These are phyloP conservation scores for Aspergillus amoenus DNA, from an alignment of 2,329 filamentous ascomycete genomes.

Conservation along the genomic window DNA sequence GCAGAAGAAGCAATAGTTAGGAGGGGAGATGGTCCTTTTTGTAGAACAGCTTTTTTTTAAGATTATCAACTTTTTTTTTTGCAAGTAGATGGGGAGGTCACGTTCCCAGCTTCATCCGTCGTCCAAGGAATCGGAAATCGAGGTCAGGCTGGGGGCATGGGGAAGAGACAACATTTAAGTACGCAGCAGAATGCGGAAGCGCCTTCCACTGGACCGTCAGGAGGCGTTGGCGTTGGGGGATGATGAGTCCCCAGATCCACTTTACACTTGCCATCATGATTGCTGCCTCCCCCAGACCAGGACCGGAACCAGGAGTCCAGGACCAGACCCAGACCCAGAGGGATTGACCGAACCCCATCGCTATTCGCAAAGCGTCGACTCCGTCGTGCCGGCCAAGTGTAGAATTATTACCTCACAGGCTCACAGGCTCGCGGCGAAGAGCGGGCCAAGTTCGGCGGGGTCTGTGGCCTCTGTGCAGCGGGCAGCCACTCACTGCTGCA, in stretches of 20 bases:
- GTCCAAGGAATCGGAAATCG: slow-evolving; percentile 23
- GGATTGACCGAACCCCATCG: background rate
- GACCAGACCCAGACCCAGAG: background rate
- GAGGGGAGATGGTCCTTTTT: slow-evolving; percentile 26
- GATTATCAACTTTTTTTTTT: slow-evolving; percentile 12
- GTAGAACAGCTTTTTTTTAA: slow-evolving; percentile 7
- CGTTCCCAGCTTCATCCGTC: slow-evolving; percentile 4
- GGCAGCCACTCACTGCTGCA: slow-evolving; percentile 14
- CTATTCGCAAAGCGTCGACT: background rate
- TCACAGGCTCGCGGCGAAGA: slow-evolving; percentile 7
- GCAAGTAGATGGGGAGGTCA: background rate
- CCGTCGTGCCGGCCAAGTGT: slow-evolving; percentile 12
- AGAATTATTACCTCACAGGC: slow-evolving; percentile 8
- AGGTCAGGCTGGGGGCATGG: slow-evolving; percentile 21
- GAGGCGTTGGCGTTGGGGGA: slow-evolving; percentile 23
- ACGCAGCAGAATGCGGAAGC: slow-evolving; percentile 2
- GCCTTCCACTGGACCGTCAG: slow-evolving; percentile 12
- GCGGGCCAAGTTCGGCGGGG: slow-evolving; percentile 21
- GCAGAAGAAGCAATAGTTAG: slow-evolving; percentile 5
- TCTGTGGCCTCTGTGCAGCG: slow-evolving; percentile 3
- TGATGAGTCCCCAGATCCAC: slow-evolving; percentile 25
- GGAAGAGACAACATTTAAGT: slow-evolving; percentile 33
- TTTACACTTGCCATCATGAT: slow-evolving; percentile 10
- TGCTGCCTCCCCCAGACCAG: slow-evolving; percentile 31
- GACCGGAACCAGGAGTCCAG: slow-evolving; percentile 11